phyloP scores from a whole-genome alignment of 768 basidiomycete species.

The Termitomyces sp. region DNA sequence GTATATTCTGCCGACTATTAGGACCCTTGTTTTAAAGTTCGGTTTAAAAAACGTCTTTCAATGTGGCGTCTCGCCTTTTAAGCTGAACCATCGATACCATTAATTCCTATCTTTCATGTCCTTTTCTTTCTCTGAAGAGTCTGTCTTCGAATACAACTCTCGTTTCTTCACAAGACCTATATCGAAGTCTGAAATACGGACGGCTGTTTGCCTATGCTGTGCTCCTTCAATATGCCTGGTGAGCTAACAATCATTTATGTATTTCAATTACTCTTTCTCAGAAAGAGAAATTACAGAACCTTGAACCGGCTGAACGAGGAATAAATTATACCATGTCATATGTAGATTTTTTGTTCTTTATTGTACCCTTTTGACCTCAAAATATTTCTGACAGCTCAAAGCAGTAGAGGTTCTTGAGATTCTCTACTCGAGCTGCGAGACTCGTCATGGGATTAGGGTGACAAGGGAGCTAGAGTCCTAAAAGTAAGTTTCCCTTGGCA shows the following conservation, averaged over 20 bases:
- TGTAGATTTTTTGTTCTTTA: not conserved
- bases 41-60: not conserved
- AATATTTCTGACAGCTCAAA: not conserved
- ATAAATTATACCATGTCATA: not conserved
- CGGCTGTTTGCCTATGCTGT: not conserved
- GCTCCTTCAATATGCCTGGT: not conserved
- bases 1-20: not conserved
- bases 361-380: not conserved
- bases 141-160: not conserved
- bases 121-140: conserved; percentile 6
- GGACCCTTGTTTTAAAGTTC: conserved; percentile 3
- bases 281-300: not conserved
- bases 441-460: not conserved
- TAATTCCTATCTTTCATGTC: conserved; percentile 2
- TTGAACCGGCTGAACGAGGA: not conserved
- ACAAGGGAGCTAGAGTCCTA: too few relatives aligned
- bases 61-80: conserved; percentile 3
- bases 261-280: not conserved
- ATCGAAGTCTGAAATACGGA: not conserved
- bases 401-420: not conserved
- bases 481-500: not conserved
- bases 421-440: not conserved
- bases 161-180: not conserved
- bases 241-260: not conserved
- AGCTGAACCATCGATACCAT: not conserved